Percentiles rank a stretch among this genome's conserved stretches.
Conservation (phyloP, 2,329 filamentous ascomycete species). For the Alternaria sp. region DNA sequence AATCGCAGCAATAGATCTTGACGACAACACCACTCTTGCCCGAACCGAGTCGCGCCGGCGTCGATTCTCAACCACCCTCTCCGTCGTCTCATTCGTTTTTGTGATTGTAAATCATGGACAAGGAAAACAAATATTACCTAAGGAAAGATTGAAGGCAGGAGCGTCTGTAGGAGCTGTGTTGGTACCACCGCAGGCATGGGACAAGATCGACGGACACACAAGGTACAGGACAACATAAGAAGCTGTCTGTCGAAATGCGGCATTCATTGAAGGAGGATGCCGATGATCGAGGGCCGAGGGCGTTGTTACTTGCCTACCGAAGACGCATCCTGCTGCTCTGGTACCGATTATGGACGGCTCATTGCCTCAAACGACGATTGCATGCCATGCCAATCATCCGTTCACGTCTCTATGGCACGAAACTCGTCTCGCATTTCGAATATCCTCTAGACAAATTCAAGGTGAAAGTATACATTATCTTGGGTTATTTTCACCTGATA, state of each 20-base stretch:
- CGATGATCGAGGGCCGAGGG: conserved; percentile 4
- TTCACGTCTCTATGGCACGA: not conserved
- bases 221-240: conserved; percentile 35
- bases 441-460: not conserved
- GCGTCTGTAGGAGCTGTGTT: conserved; percentile 56
- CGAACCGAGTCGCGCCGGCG: not conserved
- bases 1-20: not conserved
- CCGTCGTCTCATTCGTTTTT: conserved; percentile 38
- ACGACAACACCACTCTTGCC: not conserved
- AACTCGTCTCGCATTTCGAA: not conserved
- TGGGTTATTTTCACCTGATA: not conserved
- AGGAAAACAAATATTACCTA: conserved; percentile 46
- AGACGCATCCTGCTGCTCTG: conserved; percentile 28
- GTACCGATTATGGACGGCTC: conserved; percentile 14
- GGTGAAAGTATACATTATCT: not conserved
- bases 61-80: not conserved
- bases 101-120: conserved; percentile 54
- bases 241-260: conserved; percentile 23
- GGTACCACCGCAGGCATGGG: conserved; percentile 55
- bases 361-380: not conserved
- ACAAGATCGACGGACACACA: conserved; percentile 52
- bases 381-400: not conserved
- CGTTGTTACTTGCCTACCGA: conserved; percentile 31
- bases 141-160: conserved; percentile 45
- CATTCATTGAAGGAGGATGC: conserved; percentile 35